Evolutionary conservation across 2,329 filamentous ascomycete species (phyloP), one percentile per base, ranked within the genome.

Genomic region (Ascocoryne sarcoides): DNA sequence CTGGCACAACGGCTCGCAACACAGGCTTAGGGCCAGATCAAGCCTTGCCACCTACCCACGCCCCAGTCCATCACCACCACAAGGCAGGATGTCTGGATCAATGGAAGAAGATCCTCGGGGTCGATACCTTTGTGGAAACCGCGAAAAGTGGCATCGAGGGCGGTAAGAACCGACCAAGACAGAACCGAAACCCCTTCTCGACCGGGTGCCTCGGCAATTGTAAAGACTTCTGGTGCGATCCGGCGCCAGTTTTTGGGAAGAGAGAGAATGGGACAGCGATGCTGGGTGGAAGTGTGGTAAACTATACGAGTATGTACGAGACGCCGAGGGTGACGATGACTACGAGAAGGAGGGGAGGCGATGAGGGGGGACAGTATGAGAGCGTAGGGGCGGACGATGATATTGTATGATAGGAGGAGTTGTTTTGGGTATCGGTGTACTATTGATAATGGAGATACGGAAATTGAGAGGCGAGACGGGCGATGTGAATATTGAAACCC

Each of bases 151-250:
- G 84, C 0, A 79, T 82, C 4, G 69, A 69, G 2, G 62, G 65
- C 17, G 63, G 67, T 60, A 66, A 70, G 59, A 67, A 69, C 50
- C 39, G 63, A 53, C 58, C 44, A 64, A 70, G 68, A 51, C 64
- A 71, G 48, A 69, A 70, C 10, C 48, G 49, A 41, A 98, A 96
- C 60, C 89, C 89, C 0, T 98, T 90, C 62, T 90, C 80, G 43
- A 73, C 79, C 21, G 92, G 92, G 5, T 71, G 87, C 29, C 53
- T 93, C n/a, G 75, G 80, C 44, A 98, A 98, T 59, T 98, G 92
- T 64, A 82, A 77, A 50, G 93, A 98, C 62, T 98, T 98, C 61
- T 96, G 89, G 87, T 90, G 84, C 55, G 92, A 96, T 59, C 79
- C 85, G 2, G 81, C 84, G 2, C 84, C 90, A 0, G 62, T 94